Evolutionary conservation across 2,329 filamentous ascomycete genomes (phyloP), one percentile per base, ranked within the genome.

Genomic region (Pseudocercospora cruenta): DNA sequence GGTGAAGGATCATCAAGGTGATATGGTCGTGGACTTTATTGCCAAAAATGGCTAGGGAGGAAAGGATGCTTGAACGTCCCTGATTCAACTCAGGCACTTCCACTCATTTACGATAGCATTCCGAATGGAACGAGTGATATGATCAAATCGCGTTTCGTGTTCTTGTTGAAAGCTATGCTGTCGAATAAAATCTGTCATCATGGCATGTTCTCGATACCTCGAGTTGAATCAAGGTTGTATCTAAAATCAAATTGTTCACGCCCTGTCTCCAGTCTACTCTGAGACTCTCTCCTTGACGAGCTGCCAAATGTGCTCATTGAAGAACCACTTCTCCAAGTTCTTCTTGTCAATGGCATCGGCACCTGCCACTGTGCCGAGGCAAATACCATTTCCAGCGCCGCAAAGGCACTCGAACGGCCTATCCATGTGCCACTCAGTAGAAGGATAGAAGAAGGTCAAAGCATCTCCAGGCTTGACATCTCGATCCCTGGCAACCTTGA

Each of bases 371-470:
- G 70, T 73, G 0, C 79, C 80, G 43, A 76, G 73, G 67, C 82
- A 83, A 3, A 72, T 68, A 2, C 65, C 68, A 16, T 75, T 73
- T 3, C 70, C 70, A 14, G 78, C 78, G 2, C 78, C 79, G 67
- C 82, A 83, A 43, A 74, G 75, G 68, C 82, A 83, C 43, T 80
- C 72, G 67, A 83, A 84, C 1, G 79, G 69, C 67, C 82, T 80
- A 62, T 80, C 80, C 76, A 83, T 82, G n/a, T 81, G 76, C 82
- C 82, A 83, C 72, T 84, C 82, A 2, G 81, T 82, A 60, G 81
- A 82, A 4, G 82, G 82, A 64, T 83, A 83, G 74, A 83, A 84
- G 73, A 83, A 83, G 8, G 81, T 83, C 60, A 83, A 72, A 6
- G 75, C 71, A 60, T 83, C 82, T 1, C 81, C 82, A 2, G 65